Percentiles rank a stretch among this genome's conserved stretches.
phyloP scores from a whole-genome alignment of 176 grass and related monocot species.

The Lolium perenne region DNA sequence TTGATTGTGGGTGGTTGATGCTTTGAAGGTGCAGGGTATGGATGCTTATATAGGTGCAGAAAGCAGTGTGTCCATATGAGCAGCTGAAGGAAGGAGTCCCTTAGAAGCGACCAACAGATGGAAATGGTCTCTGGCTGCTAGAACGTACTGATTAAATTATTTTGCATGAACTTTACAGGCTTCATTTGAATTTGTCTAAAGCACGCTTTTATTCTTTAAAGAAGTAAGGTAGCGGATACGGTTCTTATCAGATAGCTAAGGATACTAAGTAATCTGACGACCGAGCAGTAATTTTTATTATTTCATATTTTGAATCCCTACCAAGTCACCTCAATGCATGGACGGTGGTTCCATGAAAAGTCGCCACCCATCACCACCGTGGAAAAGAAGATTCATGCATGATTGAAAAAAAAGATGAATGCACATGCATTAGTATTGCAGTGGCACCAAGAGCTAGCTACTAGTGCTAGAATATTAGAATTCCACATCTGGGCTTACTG shows the following conservation, averaged over 20 bases:
- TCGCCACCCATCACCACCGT: not conserved
- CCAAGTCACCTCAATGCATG: not conserved
- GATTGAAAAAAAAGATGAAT: not conserved
- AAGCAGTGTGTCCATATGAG: not conserved
- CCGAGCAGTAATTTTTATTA: too few relatives aligned
- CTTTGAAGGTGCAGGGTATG: not conserved
- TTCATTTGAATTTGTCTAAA: not conserved
- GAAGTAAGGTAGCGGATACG: too few relatives aligned
- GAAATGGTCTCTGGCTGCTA: not conserved
- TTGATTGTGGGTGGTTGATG: too few relatives aligned
- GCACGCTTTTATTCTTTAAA: too few relatives aligned
- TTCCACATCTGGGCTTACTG: not conserved
- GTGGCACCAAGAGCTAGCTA: too few relatives aligned
- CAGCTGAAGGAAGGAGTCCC: not conserved
- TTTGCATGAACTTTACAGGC: not conserved
- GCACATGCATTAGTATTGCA: not conserved
- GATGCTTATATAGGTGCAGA: not conserved
- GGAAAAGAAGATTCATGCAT: not conserved
- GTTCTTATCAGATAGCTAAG: too few relatives aligned
- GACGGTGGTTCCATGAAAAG: not conserved
- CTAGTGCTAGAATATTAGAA: not conserved
- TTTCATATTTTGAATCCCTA: too few relatives aligned
- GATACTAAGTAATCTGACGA: too few relatives aligned
- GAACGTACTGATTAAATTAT: not conserved
- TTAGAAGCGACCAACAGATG: not conserved